Conservation (phyloP, 495 filamentous ascomycete species). For the Cladorrhinum samala region DNA sequence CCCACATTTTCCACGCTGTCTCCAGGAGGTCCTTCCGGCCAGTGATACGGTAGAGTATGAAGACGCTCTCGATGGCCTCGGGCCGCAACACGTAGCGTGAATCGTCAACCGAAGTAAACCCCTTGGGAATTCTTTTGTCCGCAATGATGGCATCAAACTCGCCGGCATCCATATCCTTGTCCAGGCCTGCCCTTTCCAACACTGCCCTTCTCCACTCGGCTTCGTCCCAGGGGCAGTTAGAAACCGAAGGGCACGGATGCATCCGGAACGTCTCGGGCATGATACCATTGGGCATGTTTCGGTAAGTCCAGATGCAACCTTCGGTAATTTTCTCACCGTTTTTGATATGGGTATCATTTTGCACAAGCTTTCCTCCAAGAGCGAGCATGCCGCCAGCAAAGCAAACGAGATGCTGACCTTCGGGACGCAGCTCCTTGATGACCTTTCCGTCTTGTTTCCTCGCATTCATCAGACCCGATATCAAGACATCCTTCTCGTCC, state of each 20-base stretch:
- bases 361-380: conserved; percentile 66
- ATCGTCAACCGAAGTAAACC: conserved; percentile 54
- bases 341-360: conserved; percentile 59
- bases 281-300: conserved; percentile 63
- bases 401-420: conserved; percentile 47
- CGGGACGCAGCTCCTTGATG: conserved; percentile 37
- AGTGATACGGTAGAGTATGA: conserved; percentile 64
- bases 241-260: conserved; percentile 52
- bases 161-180: conserved; percentile 8
- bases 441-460: conserved; percentile 58
- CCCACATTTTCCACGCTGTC: conserved; percentile 56
- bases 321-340: conserved; percentile 69
- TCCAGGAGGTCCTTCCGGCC: conserved; percentile 47
- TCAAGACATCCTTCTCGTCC: conserved; percentile 39
- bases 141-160: conserved; percentile 37
- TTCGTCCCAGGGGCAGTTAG: conserved; percentile 65
- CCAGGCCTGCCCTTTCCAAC: conserved; percentile 5
- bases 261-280: conserved; percentile 71
- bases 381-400: conserved; percentile 83
- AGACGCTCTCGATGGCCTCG: conserved; percentile 61
- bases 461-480: conserved; percentile 52
- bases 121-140: conserved; percentile 58
- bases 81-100: conserved; percentile 67
- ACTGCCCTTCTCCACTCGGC: conserved; percentile 41
- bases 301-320: conserved; percentile 82